Conservation (phyloP, 2,329 filamentous ascomycete species). For the Chalara sp. region DNA sequence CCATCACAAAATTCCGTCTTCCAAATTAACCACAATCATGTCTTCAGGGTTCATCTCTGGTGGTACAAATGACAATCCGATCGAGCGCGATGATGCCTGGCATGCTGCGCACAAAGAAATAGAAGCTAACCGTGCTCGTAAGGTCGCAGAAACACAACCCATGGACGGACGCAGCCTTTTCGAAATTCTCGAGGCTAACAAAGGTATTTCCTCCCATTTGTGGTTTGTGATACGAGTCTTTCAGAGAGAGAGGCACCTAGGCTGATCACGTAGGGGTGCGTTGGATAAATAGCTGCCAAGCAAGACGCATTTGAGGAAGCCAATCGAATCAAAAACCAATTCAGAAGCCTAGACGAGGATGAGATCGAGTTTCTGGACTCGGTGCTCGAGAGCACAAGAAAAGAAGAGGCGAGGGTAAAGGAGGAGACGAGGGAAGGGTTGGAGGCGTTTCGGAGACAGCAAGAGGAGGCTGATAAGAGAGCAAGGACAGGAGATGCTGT, state of each 20-base stretch:
- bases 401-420: constrained; percentile 47
- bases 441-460: constrained; percentile 46
- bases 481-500: constrained; percentile 11
- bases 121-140: constrained; percentile 23
- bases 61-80: constrained; percentile 38
- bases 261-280: constrained; percentile 28
- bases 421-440: constrained; percentile 52
- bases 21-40: constrained; percentile 23
- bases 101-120: constrained; percentile 31
- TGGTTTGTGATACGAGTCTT: neutral
- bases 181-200: constrained; percentile 75
- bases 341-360: constrained; percentile 69
- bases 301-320: constrained; percentile 77
- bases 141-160: constrained; percentile 30
- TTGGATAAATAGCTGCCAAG: constrained; percentile 55
- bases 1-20: too few species aligned
- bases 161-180: constrained; percentile 53
- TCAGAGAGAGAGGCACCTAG: neutral
- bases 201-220: constrained; percentile 46
- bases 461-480: constrained; percentile 31
- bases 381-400: constrained; percentile 41
- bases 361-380: constrained; percentile 70
- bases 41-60: constrained; percentile 44
- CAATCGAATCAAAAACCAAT: constrained; percentile 66
- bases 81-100: constrained; percentile 30